Base-by-base conservation (phyloP, 2,329 filamentous ascomycete genomes). In the Xylariaceae sp. region DNA sequence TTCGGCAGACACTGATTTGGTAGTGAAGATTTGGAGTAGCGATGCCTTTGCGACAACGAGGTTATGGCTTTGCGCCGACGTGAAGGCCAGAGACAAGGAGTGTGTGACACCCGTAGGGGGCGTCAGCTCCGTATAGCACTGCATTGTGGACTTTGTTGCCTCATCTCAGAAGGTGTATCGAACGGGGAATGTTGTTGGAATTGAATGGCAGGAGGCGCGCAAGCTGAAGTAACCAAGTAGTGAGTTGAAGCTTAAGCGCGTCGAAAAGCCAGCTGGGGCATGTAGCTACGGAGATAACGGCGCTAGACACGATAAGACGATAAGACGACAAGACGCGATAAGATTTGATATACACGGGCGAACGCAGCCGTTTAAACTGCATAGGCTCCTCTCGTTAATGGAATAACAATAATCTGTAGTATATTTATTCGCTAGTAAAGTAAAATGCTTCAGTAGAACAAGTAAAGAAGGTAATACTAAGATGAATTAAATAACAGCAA, bases 91-190 rank as follows among this genome's bases (percentile, higher is more conserved):
- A 57, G 81, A 84, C 69, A 97, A 77, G 62, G 93, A 91, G 77
- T 96, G 89, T 69, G 91, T 93, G 76, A 98, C 92, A 73, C 93
- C 93, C 73, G 93, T 96, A 52, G 95, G 93, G 79, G 93, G 90
- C 74, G 91, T 87, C 73, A 99, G 82, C 82, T 99, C 95, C 71
- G 91, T 93, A 78, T 98, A 98, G 81, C 91, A 96, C 85, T 98
- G 93, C 93, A 98, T 98, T 57, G 56, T 69, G 64, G 54, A 50
- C 44, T 42, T 52, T 20, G 53, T 52, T 60, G 60, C 65, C 54
- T 66, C 69, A 71, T 71, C 56, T 70, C 68, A 69, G 52, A 42
- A 20, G 21, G 29, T 21, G 48, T 23, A 43, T 37, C 29, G 44
- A 45, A 21, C 18, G 40, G 18, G 40, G 29, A 29, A 50, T 7